phyloP scores from a whole-genome alignment of 306 rosid species.

The Cicer arietinum region DNA sequence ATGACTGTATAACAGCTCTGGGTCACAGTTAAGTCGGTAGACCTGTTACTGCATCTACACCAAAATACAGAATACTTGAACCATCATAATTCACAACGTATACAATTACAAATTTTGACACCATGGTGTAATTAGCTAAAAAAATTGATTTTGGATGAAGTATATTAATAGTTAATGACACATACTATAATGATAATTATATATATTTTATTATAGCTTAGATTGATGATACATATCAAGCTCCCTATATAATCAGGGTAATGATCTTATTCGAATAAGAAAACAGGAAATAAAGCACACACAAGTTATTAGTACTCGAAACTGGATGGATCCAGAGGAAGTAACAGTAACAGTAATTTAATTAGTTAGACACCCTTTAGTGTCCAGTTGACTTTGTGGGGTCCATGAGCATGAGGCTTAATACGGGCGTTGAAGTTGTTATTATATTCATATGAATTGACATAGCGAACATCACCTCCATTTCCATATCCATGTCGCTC shows the following conservation, averaged over 20 bases:
- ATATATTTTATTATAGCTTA: neutral
- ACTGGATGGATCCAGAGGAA: neutral
- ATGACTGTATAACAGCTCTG: too few species aligned
- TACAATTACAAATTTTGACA: too few species aligned
- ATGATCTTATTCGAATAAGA: constrained; percentile 37
- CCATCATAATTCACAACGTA: neutral
- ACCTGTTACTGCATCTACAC: too few species aligned
- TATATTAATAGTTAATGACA: neutral
- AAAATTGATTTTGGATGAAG: neutral
- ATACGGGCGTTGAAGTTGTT: neutral
- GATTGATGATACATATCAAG: neutral
- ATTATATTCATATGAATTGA: constrained; percentile 30
- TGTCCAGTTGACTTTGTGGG: constrained; percentile 38
- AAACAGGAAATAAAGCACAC: constrained; percentile 29
- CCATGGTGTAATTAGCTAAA: neutral
- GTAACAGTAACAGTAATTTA: too few species aligned
- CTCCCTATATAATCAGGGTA: neutral
- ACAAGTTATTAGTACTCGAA: neutral
- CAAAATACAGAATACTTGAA: neutral
- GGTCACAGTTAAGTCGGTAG: too few species aligned
- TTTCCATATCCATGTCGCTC: constrained; percentile 1
- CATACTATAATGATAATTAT: neutral
- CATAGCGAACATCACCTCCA: constrained; percentile 32
- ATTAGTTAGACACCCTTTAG: constrained; percentile 43
- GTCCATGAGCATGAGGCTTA: constrained; percentile 31